Evolutionary conservation across 2,329 filamentous ascomycete species (phyloP).

Genomic region (Diaporthe capsici): DNA sequence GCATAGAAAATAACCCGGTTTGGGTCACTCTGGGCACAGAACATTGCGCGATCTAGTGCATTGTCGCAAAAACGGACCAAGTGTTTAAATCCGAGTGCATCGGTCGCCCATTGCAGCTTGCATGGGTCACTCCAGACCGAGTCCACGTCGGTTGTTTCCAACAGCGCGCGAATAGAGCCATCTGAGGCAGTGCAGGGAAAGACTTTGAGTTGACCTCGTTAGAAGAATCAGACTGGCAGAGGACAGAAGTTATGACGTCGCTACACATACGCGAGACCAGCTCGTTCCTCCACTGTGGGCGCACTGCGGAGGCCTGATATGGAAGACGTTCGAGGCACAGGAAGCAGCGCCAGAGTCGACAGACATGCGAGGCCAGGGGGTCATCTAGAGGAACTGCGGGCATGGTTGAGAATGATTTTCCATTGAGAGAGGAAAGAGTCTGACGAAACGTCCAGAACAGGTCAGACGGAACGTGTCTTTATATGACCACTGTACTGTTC

Average conservation of each 20-base stretch:
- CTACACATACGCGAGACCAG: neutral
- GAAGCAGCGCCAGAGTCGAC: constrained; percentile 25
- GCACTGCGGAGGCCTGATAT: neutral
- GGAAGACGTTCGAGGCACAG: constrained; percentile 21
- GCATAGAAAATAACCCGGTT: constrained; percentile 15
- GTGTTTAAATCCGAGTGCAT: neutral
- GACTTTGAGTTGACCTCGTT: neutral
- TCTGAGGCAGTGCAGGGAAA: constrained; percentile 15
- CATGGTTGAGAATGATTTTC: neutral
- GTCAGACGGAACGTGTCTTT: neutral
- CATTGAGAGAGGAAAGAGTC: neutral
- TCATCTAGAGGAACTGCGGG: neutral
- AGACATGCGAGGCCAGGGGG: neutral
- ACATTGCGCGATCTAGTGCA: neutral
- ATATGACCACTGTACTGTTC: neutral
- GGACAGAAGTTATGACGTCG: neutral
- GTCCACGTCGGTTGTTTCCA: constrained; percentile 6
- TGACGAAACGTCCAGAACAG: neutral
- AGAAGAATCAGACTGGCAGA: neutral
- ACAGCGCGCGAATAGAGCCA: constrained; percentile 8
- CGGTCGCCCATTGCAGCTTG: constrained; percentile 5
- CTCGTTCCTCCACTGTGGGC: neutral
- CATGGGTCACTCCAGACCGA: neutral
- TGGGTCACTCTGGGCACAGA: constrained; percentile 2
- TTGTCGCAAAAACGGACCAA: constrained; percentile 4